Evolutionary conservation across 345 rosid genomes (phyloP).

Genomic region (Noccaea bulbosa): DNA sequence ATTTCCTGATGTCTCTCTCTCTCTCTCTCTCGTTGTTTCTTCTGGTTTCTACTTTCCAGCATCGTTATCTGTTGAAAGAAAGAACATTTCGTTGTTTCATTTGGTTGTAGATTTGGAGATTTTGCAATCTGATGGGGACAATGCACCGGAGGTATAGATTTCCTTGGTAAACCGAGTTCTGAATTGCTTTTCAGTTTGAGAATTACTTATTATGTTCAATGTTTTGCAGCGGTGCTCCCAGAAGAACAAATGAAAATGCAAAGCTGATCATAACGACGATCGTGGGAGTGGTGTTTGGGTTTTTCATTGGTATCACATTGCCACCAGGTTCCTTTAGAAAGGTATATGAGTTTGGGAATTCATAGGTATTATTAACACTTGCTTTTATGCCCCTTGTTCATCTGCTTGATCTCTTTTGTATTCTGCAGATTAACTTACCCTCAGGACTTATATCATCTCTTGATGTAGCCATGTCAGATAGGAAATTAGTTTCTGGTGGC

Average conservation of each 20-base stretch:
- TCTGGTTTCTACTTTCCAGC: slow-evolving; percentile 5
- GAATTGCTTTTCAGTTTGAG: not conserved
- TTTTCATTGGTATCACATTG: slow-evolving; percentile 73
- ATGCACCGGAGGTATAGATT: slow-evolving; percentile 65
- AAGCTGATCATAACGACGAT: slow-evolving; percentile 60
- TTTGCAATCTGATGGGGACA: slow-evolving; percentile 51
- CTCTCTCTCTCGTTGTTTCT: not conserved
- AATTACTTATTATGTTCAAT: not conserved
- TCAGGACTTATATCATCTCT: slow-evolving; percentile 57
- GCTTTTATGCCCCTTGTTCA: slow-evolving; percentile 6
- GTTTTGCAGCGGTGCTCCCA: slow-evolving; percentile 62
- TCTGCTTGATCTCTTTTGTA: slow-evolving; percentile 36
- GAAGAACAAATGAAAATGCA: slow-evolving; percentile 60
- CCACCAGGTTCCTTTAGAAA: slow-evolving; percentile 62
- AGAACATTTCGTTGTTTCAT: slow-evolving; percentile 21
- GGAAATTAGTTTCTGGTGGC: slow-evolving; percentile 41
- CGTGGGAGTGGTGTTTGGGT: slow-evolving; percentile 73
- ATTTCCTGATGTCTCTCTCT: not conserved
- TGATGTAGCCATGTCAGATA: slow-evolving; percentile 50
- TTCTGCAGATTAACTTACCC: slow-evolving; percentile 68
- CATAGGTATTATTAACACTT: slow-evolving; percentile 4
- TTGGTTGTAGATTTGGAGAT: slow-evolving; percentile 39
- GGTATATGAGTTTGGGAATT: slow-evolving; percentile 47
- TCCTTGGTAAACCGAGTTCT: not conserved
- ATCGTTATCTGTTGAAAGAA: not conserved